These are phyloP conservation scores for Podila horticola DNA, from an alignment of 192 early-diverging fungal genomes.

Conservation along the genomic window DNA sequence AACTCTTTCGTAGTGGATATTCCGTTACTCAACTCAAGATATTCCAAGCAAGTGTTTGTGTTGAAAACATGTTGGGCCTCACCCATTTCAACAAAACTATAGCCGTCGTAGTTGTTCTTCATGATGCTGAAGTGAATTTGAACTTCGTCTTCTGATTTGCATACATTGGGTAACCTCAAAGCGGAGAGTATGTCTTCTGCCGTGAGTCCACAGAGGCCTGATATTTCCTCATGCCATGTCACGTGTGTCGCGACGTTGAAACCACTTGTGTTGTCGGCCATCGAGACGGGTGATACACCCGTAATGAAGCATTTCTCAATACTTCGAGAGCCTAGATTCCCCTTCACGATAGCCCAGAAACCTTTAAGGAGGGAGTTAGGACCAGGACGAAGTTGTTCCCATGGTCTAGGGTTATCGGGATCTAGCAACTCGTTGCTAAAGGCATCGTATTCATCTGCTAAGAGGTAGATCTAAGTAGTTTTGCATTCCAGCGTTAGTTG, in stretches of 20 bases:
- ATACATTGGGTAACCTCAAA: conserved; percentile 14
- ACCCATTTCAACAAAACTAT: conserved; percentile 17
- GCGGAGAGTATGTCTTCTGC: conserved; percentile 27
- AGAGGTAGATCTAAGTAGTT: conserved; percentile 48
- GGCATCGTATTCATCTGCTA: conserved; percentile 50
- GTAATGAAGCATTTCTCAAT: conserved; percentile 51
- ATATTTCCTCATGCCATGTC: conserved; percentile 16
- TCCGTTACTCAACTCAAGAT: conserved; percentile 43
- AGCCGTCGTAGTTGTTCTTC: conserved; percentile 29
- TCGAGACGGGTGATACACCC: conserved; percentile 46
- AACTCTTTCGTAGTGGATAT: conserved; percentile 1
- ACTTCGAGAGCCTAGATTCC: conserved; percentile 5
- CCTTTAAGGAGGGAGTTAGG: conserved; percentile 37
- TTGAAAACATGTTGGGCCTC: conserved; percentile 32
- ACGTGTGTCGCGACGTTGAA: conserved; percentile 47
- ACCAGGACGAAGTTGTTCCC: conserved; percentile 10
- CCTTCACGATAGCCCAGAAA: conserved; percentile 45
- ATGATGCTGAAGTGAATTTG: conserved; percentile 30
- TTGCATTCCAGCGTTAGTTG: no score
- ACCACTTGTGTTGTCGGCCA: conserved; percentile 45
- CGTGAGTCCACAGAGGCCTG: conserved; percentile 39
- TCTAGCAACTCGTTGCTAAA: conserved; percentile 38
- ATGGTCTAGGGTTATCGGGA: conserved; percentile 19
- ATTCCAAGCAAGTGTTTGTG: conserved; percentile 45
- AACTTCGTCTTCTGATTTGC: conserved; percentile 10